Evolutionary conservation across 1,284 basidiomycete species (phyloP).

Genomic region (Ceratobasidium sp.): DNA sequence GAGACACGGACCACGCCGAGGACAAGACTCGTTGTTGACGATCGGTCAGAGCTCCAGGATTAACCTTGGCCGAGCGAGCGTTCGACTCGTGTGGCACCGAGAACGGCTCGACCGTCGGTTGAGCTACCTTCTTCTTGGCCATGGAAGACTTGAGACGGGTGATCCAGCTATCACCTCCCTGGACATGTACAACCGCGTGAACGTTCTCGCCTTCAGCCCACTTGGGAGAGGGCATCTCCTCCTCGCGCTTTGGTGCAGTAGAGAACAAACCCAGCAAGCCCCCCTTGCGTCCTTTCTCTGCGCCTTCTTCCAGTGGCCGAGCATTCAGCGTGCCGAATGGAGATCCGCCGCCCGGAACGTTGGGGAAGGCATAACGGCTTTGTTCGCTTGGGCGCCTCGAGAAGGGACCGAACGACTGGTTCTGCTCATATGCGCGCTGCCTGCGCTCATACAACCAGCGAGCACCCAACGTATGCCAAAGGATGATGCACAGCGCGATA

Average conservation of each 20-base stretch:
- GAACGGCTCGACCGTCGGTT: background rate
- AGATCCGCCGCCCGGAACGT: slow-evolving; percentile 10
- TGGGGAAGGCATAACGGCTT: slow-evolving; percentile 18
- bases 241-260: background rate
- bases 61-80: background rate
- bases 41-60: background rate
- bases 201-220: slow-evolving; percentile 32
- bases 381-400: slow-evolving; percentile 27
- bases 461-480: slow-evolving; percentile 69
- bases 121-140: slow-evolving; percentile 10
- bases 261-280: slow-evolving; percentile 13
- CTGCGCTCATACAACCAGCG: slow-evolving; percentile 56
- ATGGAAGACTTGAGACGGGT: slow-evolving; percentile 9
- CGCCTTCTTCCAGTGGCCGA: background rate
- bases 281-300: slow-evolving; percentile 10
- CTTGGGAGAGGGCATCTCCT: slow-evolving; percentile 2
- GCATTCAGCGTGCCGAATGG: slow-evolving; percentile 11
- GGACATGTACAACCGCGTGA: slow-evolving; percentile 9
- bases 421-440: slow-evolving; percentile 61
- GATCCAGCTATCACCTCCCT: slow-evolving; percentile 21
- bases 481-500: slow-evolving; percentile 68
- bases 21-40: background rate
- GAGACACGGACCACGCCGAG: slow-evolving; percentile 15
- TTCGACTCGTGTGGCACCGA: background rate
- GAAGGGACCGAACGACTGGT: slow-evolving; percentile 41